Evolutionary conservation across 2,329 filamentous ascomycete genomes (phyloP).

Genomic region (Fusarium secorum): DNA sequence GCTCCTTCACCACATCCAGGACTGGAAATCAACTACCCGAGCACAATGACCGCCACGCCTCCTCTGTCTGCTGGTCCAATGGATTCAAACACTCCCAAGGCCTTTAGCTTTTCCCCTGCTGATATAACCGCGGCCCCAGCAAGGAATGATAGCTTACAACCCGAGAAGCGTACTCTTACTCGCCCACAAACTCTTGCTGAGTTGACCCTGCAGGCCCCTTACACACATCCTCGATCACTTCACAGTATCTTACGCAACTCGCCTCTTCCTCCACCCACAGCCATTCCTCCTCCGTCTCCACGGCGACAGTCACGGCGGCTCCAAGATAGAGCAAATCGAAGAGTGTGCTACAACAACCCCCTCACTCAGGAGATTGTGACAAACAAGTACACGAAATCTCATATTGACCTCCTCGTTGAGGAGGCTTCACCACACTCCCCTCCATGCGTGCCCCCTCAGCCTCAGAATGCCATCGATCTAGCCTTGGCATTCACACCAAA

Average conservation of each 20-base stretch:
- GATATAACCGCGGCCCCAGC: constrained; percentile 41
- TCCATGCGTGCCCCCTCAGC: constrained; percentile 42
- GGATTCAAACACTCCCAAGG: constrained; percentile 51
- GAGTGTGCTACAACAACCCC: constrained; percentile 69
- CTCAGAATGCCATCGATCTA: constrained; percentile 57
- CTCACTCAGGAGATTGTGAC: constrained; percentile 70
- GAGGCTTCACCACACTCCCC: constrained; percentile 61
- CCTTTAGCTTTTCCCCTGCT: constrained; percentile 57
- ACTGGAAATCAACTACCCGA: constrained; percentile 59
- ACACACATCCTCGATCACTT: constrained; percentile 65
- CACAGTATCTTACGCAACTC: constrained; percentile 74
- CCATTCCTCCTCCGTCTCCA: constrained; percentile 60
- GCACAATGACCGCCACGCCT: constrained; percentile 66
- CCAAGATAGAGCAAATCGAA: constrained; percentile 61
- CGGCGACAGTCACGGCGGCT: constrained; percentile 62
- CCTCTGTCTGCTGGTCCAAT: constrained; percentile 62
- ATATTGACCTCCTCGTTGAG: constrained; percentile 68
- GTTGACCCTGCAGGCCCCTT: constrained; percentile 55
- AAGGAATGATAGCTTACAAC: constrained; percentile 4
- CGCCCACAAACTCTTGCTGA: constrained; percentile 25
- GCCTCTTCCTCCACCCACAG: constrained; percentile 62
- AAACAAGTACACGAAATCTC: constrained; percentile 67
- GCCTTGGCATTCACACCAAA: constrained; percentile 61
- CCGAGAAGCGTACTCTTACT: constrained; percentile 25
- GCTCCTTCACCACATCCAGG: constrained; percentile 56